Percentiles rank a stretch among this genome's conserved stretches.
Conservation (phyloP, 208 protist genomes). For the Leishmania mexicana region DNA sequence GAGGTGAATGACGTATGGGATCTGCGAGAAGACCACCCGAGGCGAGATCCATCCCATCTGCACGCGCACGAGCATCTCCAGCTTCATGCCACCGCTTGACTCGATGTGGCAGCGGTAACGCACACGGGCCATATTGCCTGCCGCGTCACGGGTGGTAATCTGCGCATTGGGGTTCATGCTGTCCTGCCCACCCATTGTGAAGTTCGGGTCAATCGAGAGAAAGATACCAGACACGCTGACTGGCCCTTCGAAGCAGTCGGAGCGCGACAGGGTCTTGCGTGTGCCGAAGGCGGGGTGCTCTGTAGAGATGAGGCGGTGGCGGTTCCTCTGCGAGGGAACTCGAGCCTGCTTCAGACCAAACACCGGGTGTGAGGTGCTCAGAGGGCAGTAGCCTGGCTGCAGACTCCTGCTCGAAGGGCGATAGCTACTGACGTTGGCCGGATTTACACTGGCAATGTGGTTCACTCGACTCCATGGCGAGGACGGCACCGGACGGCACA, state of each 20-base stretch:
- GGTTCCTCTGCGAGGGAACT: constrained; percentile 25
- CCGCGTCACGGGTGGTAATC: constrained; percentile 72
- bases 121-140: constrained; percentile 74
- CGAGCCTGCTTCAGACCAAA: constrained; percentile 74
- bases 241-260: constrained; percentile 63
- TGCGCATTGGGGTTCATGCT: constrained; percentile 88
- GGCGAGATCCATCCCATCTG: constrained; percentile 91
- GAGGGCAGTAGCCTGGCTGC: constrained; percentile 37
- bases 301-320: constrained; percentile 49
- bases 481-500: neutral
- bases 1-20: constrained; percentile 79
- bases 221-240: constrained; percentile 85
- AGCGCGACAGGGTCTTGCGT: constrained; percentile 42
- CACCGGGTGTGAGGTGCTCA: constrained; percentile 65
- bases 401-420: constrained; percentile 32
- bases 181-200: constrained; percentile 50
- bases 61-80: constrained; percentile 77
- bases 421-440: constrained; percentile 22
- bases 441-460: constrained; percentile 40
- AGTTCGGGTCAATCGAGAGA: constrained; percentile 75
- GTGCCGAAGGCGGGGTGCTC: constrained; percentile 80
- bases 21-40: constrained; percentile 65
- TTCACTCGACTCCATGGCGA: neutral
- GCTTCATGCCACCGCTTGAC: constrained; percentile 57
- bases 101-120: constrained; percentile 78